Percentiles rank a stretch among this genome's conserved stretches.
phyloP scores from a whole-genome alignment of 192 early-diverging fungal genomes.

The Chytriomyces hyalinus region DNA sequence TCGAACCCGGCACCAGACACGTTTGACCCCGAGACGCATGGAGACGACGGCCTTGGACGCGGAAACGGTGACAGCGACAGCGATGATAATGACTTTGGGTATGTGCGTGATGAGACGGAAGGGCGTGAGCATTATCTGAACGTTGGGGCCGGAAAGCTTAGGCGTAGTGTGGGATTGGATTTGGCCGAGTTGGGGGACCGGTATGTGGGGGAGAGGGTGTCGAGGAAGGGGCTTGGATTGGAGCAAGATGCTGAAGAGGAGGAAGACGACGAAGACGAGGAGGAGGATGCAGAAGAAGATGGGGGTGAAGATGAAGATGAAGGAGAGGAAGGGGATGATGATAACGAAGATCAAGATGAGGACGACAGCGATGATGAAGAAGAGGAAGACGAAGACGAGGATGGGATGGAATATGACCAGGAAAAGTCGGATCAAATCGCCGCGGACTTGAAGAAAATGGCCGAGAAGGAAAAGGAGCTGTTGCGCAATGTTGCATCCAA shows the following conservation, averaged over 20 bases:
- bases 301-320: slow-evolving; percentile 13
- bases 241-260: slow-evolving; percentile 19
- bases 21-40: slow-evolving; percentile 46
- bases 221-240: slow-evolving; percentile 34
- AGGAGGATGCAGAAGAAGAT: slow-evolving; percentile 44
- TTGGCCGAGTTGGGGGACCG: slow-evolving; percentile 37
- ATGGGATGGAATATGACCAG: slow-evolving; percentile 21
- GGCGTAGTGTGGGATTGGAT: slow-evolving; percentile 27
- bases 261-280: slow-evolving; percentile 24
- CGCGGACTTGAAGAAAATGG: slow-evolving; percentile 72
- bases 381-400: slow-evolving; percentile 39
- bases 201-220: slow-evolving; percentile 46
- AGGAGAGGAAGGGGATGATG: slow-evolving; percentile 42
- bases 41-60: slow-evolving; percentile 31
- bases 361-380: slow-evolving; percentile 44
- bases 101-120: slow-evolving; percentile 6
- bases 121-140: slow-evolving; percentile 47
- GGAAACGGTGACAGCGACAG: slow-evolving; percentile 6
- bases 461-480: slow-evolving; percentile 84
- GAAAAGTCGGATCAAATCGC: slow-evolving; percentile 26
- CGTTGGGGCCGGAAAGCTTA: slow-evolving; percentile 42
- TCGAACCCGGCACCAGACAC: slow-evolving; percentile 43
- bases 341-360: slow-evolving; percentile 25
- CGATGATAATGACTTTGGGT: slow-evolving; percentile 30
- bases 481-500: slow-evolving; percentile 77